phyloP scores from a whole-genome alignment of 106 monocot genomes.

The Apostasia ramifera region DNA sequence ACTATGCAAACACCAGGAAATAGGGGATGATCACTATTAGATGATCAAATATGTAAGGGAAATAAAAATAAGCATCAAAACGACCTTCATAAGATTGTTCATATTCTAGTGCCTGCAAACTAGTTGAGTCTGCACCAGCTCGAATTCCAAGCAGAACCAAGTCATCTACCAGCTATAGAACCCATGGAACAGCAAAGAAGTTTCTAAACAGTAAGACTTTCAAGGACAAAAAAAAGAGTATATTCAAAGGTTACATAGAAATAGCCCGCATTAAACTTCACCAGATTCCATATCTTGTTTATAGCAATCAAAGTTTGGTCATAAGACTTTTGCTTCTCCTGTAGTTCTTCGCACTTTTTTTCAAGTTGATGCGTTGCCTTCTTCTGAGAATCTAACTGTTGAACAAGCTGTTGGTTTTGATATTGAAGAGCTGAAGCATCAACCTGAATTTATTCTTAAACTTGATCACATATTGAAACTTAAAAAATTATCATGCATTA shows the following conservation, averaged over 20 bases:
- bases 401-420: constrained; percentile 89
- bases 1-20: neutral
- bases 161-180: constrained; percentile 62
- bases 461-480: neutral
- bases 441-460: constrained; percentile 29
- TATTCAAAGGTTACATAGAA: neutral
- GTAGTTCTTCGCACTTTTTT: constrained; percentile 59
- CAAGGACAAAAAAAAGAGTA: neutral
- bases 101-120: constrained; percentile 44
- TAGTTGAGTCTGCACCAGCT: constrained; percentile 44
- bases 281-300: constrained; percentile 98
- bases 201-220: neutral
- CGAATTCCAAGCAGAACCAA: constrained; percentile 55
- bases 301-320: constrained; percentile 59
- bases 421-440: constrained; percentile 81
- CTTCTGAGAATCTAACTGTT: constrained; percentile 86
- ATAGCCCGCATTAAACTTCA: constrained; percentile 9
- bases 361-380: constrained; percentile 60
- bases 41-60: neutral
- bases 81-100: constrained; percentile 57
- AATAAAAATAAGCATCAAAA: constrained; percentile 1
- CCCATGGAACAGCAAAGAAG: neutral
- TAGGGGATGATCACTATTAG: neutral
- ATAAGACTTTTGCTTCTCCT: constrained; percentile 58
- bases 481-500: neutral